Evolutionary conservation across 345 rosid species (phyloP).

Genomic region (Linum lewisii): DNA sequence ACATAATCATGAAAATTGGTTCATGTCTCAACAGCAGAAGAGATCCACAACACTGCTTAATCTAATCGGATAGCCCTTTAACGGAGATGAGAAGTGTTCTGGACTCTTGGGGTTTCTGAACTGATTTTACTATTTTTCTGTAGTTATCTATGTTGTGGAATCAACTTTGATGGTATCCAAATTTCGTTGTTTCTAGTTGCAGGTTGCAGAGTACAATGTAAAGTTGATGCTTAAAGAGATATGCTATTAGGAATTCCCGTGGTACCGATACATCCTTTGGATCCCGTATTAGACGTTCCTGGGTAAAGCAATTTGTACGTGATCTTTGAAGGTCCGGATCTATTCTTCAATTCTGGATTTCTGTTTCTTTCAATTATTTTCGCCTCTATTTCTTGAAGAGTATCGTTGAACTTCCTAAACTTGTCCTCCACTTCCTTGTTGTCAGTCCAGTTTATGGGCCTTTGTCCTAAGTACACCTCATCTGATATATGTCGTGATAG

Average conservation of each 20-base stretch:
- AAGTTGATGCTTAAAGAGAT: conserved; percentile 21
- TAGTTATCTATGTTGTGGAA: no score
- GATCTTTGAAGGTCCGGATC: conserved; percentile 40
- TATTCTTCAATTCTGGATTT: conserved; percentile 33
- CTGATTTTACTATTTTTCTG: not conserved
- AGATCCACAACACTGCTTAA: not conserved
- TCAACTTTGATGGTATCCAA: not conserved
- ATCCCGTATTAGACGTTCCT: conserved; percentile 16
- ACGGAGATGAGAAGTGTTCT: no score
- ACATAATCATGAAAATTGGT: no score
- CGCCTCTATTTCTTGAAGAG: conserved; percentile 29
- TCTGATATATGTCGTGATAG: conserved; percentile 43
- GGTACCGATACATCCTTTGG: conserved; percentile 26
- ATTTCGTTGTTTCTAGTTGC: not conserved
- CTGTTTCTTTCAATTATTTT: conserved; percentile 34
- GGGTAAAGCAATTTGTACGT: conserved; percentile 42
- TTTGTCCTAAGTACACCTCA: conserved; percentile 46
- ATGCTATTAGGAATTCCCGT: conserved; percentile 53
- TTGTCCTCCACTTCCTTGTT: conserved; percentile 22
- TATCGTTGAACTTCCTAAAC: conserved; percentile 27
- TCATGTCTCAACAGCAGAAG: not conserved
- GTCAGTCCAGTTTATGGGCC: conserved; percentile 31
- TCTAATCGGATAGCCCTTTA: not conserved
- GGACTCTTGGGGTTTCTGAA: no score
- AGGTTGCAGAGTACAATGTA: conserved; percentile 1